Conservation (phyloP, 305 asterid species). For the Solanum hybrid region DNA sequence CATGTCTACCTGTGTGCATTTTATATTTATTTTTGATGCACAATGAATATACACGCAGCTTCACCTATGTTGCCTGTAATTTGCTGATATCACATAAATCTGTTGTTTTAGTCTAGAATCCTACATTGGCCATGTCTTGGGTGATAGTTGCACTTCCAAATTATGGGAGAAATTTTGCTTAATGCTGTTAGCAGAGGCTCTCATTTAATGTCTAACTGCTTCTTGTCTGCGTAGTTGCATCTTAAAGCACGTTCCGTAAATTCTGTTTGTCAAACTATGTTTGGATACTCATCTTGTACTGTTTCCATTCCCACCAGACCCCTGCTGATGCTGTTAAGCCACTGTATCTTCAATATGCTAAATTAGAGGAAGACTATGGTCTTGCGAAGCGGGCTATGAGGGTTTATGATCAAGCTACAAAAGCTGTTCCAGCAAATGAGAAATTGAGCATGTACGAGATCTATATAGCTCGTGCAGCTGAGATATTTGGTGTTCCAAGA, state of each 20-base stretch:
- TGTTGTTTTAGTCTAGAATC: not conserved
- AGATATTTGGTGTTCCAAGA: constrained; percentile 80
- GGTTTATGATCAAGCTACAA: constrained; percentile 78
- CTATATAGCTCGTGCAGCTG: constrained; percentile 90
- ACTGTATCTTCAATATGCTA: constrained; percentile 79
- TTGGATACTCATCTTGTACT: constrained; percentile 17
- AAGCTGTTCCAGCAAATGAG: constrained; percentile 74
- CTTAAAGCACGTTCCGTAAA: not conserved
- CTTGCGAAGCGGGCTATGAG: constrained; percentile 87
- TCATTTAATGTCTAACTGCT: not conserved
- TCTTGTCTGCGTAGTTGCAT: not conserved
- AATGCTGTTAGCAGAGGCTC: not conserved
- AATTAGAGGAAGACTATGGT: constrained; percentile 89
- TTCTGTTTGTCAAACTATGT: not conserved
- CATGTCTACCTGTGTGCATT: not conserved
- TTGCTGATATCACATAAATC: not conserved
- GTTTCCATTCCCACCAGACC: constrained; percentile 35
- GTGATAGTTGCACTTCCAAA: not conserved
- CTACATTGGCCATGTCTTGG: not conserved
- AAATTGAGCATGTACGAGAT: constrained; percentile 87
- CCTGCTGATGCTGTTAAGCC: constrained; percentile 87
- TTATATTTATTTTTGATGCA: not conserved
- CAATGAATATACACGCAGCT: not conserved
- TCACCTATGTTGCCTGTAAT: not conserved
- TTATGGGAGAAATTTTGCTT: not conserved